Evolutionary conservation across 2,329 filamentous ascomycete species (phyloP).

Genomic region (Lizonia empirigonia): DNA sequence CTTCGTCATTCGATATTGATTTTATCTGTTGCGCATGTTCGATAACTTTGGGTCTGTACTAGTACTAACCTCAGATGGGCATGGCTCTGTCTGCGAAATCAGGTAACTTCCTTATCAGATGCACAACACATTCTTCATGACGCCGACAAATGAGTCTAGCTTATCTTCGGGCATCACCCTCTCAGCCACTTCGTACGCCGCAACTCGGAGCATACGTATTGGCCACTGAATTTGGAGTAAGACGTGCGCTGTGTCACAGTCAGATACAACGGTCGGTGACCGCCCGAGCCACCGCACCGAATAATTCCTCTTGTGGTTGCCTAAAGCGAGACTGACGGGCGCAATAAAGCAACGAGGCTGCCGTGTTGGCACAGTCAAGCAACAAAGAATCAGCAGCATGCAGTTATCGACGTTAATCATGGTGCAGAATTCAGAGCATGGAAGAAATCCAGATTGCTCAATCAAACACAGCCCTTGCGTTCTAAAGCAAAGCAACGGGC

Average conservation of each 20-base stretch:
- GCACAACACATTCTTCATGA: conserved; percentile 12
- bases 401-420: too few species aligned
- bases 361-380: not conserved
- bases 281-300: conserved; percentile 9
- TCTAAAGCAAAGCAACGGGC: too few species aligned
- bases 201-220: not conserved
- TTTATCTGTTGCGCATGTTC: conserved; percentile 13
- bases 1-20: conserved; percentile 13
- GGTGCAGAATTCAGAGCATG: too few species aligned
- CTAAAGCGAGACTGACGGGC: not conserved
- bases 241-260: not conserved
- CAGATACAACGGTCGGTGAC: conserved; percentile 3
- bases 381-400: not conserved
- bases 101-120: conserved; percentile 13
- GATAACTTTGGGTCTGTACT: conserved; percentile 4
- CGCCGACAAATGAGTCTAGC: not conserved
- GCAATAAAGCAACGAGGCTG: not conserved
- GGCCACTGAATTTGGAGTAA: not conserved
- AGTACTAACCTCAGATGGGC: conserved; percentile 2
- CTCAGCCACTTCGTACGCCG: conserved; percentile 7
- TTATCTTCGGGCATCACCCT: not conserved
- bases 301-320: not conserved
- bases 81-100: not conserved
- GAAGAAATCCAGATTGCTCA: too few species aligned
- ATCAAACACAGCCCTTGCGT: too few species aligned